phyloP scores from a whole-genome alignment of 768 basidiomycete species.

The Boletus bicolor region DNA sequence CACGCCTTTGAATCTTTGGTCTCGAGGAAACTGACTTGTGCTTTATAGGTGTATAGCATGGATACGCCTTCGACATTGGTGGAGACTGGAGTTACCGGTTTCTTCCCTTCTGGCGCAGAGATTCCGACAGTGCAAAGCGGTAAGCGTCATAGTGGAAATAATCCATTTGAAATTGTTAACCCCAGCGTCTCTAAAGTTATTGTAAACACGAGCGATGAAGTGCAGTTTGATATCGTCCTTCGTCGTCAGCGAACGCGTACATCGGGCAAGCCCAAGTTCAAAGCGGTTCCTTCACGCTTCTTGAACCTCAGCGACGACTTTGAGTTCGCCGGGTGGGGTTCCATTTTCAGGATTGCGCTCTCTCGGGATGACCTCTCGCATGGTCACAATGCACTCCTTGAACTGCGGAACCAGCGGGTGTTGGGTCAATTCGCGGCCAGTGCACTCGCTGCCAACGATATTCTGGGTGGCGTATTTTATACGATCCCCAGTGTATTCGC shows the following conservation, averaged over 20 bases:
- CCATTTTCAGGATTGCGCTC: slow-evolving; percentile 46
- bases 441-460: slow-evolving; percentile 63
- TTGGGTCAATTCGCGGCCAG: slow-evolving; percentile 65
- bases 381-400: slow-evolving; percentile 33
- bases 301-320: slow-evolving; percentile 59
- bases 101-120: neutral
- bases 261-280: slow-evolving; percentile 38
- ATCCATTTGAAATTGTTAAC: neutral
- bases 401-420: slow-evolving; percentile 34
- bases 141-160: neutral
- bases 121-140: neutral
- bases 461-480: slow-evolving; percentile 68
- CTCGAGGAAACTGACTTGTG: neutral
- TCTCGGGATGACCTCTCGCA: slow-evolving; percentile 38
- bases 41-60: slow-evolving; percentile 1
- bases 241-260: slow-evolving; percentile 57
- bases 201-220: slow-evolving; percentile 24
- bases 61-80: slow-evolving; percentile 3
- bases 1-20: too few species aligned
- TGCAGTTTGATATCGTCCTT: slow-evolving; percentile 54
- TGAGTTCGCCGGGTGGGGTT: slow-evolving; percentile 74
- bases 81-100: neutral
- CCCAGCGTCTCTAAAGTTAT: neutral
- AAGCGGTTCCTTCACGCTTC: slow-evolving; percentile 53
- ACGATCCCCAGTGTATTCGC: slow-evolving; percentile 63